Evolutionary conservation across 169 alveolate species (phyloP).

Genomic region (Plasmodium gonderi): DNA sequence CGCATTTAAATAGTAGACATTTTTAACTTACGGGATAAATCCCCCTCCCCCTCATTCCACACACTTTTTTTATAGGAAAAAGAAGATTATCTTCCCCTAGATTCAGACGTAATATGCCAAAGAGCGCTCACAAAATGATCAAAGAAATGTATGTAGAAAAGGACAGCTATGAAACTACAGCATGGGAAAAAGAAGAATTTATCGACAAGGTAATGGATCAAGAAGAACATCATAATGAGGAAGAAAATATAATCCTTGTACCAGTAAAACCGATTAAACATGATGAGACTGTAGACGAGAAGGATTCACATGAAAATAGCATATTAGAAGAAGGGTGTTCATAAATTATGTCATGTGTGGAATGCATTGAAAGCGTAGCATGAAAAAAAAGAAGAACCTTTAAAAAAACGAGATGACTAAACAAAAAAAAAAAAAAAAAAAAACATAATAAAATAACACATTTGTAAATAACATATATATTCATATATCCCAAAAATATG

Average conservation of each 20-base stretch:
- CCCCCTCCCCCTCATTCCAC: not conserved
- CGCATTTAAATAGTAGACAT: no score
- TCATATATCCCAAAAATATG: not conserved
- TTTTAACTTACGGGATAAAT: no score
- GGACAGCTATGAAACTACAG: not conserved
- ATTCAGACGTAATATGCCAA: slow-evolving; percentile 48
- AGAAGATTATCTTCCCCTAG: slow-evolving; percentile 70
- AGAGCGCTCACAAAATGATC: slow-evolving; percentile 68
- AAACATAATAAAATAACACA: no score
- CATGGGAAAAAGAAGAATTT: slow-evolving; percentile 1
- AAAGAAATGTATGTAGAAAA: slow-evolving; percentile 71
- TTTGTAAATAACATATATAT: no score
- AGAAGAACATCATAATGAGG: not conserved
- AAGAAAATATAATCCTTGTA: not conserved
- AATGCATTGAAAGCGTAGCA: no score
- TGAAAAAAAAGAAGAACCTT: not conserved
- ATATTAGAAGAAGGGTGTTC: not conserved
- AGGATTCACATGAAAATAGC: no score
- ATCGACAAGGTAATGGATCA: not conserved
- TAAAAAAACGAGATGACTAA: not conserved
- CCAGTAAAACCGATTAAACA: not conserved
- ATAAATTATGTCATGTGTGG: not conserved
- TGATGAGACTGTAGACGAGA: no score
- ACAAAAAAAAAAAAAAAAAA: not conserved
- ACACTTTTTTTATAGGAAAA: slow-evolving; percentile 30